Conservation (phyloP, 2,329 filamentous ascomycete genomes). For the Scedosporium minutisporum region DNA sequence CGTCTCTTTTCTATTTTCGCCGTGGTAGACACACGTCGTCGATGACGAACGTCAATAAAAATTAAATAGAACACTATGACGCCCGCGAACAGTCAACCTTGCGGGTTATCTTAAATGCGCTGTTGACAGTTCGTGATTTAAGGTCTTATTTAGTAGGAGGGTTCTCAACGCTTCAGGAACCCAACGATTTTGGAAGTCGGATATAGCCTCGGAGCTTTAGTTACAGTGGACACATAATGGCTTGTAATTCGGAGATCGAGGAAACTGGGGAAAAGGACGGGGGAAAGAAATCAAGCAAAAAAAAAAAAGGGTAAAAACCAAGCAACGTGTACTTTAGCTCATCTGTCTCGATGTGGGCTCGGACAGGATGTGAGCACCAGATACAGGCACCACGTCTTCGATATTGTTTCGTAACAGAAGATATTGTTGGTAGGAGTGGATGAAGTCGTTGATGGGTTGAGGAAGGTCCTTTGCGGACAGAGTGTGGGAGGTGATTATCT, state of each 20-base stretch:
- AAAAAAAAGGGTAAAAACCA: not conserved
- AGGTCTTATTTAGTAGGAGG: not conserved
- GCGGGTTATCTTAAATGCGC: too few relatives aligned
- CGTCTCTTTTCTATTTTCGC: not conserved
- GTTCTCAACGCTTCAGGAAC: not conserved
- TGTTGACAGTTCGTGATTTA: too few relatives aligned
- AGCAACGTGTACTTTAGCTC: not conserved
- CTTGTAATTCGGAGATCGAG: conserved; percentile 3
- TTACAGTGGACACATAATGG: not conserved
- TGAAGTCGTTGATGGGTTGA: not conserved
- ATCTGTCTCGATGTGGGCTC: not conserved
- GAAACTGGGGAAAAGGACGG: not conserved
- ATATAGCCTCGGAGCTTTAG: conserved; percentile 3
- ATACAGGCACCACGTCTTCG: too few relatives aligned
- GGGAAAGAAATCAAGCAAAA: not conserved
- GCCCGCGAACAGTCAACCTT: not conserved
- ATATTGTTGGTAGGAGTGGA: too few relatives aligned
- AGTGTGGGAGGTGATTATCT: not conserved
- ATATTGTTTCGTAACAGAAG: too few relatives aligned
- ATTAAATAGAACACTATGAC: not conserved
- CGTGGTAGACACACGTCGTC: not conserved
- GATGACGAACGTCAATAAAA: not conserved
- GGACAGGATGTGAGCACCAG: too few relatives aligned
- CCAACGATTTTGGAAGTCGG: conserved; percentile 5
- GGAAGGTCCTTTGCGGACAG: too few relatives aligned